Percentiles rank a stretch among this genome's conserved stretches.
phyloP scores from a whole-genome alignment of 1,139 yeast genomes.

The Yamadazyma friedrichii region DNA sequence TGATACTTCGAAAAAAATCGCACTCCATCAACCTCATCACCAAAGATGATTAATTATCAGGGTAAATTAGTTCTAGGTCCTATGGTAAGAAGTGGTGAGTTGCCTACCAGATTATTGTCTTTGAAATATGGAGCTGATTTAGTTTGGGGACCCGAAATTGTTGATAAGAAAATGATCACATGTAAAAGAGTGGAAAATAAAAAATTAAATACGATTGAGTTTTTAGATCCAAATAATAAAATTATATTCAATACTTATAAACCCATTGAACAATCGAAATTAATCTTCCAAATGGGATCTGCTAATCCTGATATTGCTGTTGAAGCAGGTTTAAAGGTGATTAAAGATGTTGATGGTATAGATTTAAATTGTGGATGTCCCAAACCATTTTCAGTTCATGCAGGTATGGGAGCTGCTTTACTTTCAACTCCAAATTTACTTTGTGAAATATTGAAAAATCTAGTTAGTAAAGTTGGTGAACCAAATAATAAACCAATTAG shows the following conservation, averaged over 20 bases:
- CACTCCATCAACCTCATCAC: constrained; percentile 1
- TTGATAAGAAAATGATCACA: constrained; percentile 76
- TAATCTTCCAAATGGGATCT: constrained; percentile 90
- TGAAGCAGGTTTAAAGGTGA: constrained; percentile 76
- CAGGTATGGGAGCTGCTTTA: constrained; percentile 98
- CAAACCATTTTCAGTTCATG: constrained; percentile 79
- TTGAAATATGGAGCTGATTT: constrained; percentile 85
- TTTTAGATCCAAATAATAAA: constrained; percentile 29
- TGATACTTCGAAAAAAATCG: background rate
- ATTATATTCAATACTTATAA: constrained; percentile 77
- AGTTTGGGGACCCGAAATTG: constrained; percentile 94
- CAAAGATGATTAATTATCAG: constrained; percentile 18
- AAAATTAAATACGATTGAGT: constrained; percentile 60
- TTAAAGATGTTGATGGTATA: constrained; percentile 84
- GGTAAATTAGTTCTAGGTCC: constrained; percentile 90
- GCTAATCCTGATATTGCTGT: constrained; percentile 83
- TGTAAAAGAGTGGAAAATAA: constrained; percentile 64
- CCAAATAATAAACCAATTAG: constrained; percentile 80
- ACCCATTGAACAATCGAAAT: constrained; percentile 53
- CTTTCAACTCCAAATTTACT: constrained; percentile 77
- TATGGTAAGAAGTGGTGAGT: constrained; percentile 94
- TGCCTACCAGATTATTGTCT: constrained; percentile 81
- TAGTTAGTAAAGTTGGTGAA: constrained; percentile 78
- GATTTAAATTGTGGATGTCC: constrained; percentile 98
- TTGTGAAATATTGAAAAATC: constrained; percentile 59